phyloP scores from a whole-genome alignment of 2,329 filamentous ascomycete genomes.

The Colletotrichum eremochloae region DNA sequence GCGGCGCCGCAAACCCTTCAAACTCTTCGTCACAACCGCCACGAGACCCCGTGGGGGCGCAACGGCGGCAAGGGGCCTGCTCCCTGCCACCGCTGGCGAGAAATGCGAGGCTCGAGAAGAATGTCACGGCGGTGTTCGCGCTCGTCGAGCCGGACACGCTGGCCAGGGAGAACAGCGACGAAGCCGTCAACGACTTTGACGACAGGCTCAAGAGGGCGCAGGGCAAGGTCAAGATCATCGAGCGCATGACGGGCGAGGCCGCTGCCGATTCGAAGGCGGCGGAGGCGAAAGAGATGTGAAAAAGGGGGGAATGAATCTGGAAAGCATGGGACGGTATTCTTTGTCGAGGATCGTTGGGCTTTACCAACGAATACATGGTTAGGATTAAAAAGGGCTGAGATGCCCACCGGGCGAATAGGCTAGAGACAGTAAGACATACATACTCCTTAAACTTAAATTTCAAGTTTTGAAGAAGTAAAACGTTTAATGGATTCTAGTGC shows the following conservation, averaged over 20 bases:
- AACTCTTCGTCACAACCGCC: not conserved
- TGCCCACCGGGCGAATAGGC: slow-evolving; percentile 9
- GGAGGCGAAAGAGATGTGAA: slow-evolving; percentile 22
- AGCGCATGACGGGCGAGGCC: slow-evolving; percentile 71
- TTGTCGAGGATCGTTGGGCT: not conserved
- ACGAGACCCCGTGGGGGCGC: slow-evolving; percentile 9
- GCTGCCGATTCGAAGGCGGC: slow-evolving; percentile 15
- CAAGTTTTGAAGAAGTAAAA: slow-evolving; percentile 11
- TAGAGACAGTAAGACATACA: not conserved
- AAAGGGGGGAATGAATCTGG: slow-evolving; percentile 1
- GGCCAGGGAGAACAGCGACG: slow-evolving; percentile 86
- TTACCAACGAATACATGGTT: not conserved
- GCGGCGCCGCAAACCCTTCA: slow-evolving; percentile 17
- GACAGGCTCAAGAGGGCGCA: slow-evolving; percentile 86
- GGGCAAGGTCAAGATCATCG: slow-evolving; percentile 87
- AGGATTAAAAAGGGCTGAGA: not conserved
- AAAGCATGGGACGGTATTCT: slow-evolving; percentile 5
- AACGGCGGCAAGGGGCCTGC: slow-evolving; percentile 32
- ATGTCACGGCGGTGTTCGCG: slow-evolving; percentile 80
- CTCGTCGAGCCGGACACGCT: slow-evolving; percentile 84
- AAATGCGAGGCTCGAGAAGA: slow-evolving; percentile 80
- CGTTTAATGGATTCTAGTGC: slow-evolving; percentile 48
- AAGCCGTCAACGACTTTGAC: slow-evolving; percentile 91
- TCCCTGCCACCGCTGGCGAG: slow-evolving; percentile 57
- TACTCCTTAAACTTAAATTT: not conserved